phyloP scores from a whole-genome alignment of 2,329 filamentous ascomycete genomes.

The Phaeomoniella chlamydospora region DNA sequence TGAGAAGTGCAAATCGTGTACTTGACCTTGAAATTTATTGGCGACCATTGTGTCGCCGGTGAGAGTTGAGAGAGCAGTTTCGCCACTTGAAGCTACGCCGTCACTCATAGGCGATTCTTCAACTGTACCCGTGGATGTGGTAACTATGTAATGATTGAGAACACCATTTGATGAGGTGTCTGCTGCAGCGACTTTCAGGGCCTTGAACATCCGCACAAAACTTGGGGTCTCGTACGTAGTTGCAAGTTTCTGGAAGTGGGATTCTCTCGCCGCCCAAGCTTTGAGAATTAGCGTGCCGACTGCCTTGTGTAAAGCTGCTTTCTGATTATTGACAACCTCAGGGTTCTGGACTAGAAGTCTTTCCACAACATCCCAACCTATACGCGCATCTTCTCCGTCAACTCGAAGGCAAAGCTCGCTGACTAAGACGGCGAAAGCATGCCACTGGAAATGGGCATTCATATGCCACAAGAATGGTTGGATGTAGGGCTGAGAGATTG shows the following conservation, averaged over 20 bases:
- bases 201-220: background rate
- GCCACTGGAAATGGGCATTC: constrained; percentile 35
- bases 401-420: constrained; percentile 23
- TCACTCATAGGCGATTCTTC: too few relatives aligned
- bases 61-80: background rate
- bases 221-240: background rate
- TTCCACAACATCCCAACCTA: constrained; percentile 31
- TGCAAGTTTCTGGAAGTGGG: background rate
- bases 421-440: constrained; percentile 36
- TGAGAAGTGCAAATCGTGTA: background rate
- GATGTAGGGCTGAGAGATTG: constrained; percentile 21
- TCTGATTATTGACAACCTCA: constrained; percentile 19
- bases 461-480: constrained; percentile 31
- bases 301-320: constrained; percentile 25
- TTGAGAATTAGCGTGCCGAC: constrained; percentile 27
- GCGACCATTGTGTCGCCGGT: background rate
- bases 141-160: too few relatives aligned
- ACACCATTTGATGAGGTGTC: background rate
- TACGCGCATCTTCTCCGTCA: constrained; percentile 18
- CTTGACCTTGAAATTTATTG: background rate
- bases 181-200: background rate
- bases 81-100: background rate
- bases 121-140: too few relatives aligned
- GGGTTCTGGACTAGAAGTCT: constrained; percentile 27
- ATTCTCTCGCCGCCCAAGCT: constrained; percentile 23